Evolutionary conservation across 75 land plant genomes (phyloP).

Genomic region (Adiantum capillusveneris): DNA sequence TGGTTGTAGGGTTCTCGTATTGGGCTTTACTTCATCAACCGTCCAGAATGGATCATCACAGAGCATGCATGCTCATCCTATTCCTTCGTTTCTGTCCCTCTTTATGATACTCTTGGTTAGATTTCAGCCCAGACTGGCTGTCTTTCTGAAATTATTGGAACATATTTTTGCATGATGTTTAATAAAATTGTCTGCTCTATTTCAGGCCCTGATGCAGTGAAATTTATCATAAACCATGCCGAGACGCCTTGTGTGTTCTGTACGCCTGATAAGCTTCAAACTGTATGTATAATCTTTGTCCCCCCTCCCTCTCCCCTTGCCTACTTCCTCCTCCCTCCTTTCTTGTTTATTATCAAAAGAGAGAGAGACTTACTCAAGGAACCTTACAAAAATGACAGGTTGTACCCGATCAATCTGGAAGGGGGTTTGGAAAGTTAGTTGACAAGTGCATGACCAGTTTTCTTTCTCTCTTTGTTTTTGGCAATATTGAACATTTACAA

Average conservation of each 20-base stretch:
- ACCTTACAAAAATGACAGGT: too few species aligned
- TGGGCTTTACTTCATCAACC: slow-evolving; percentile 88
- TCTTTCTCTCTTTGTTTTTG: too few species aligned
- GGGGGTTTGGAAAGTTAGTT: too few species aligned
- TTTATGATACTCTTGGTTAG: slow-evolving; percentile 95
- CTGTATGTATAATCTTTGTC: slow-evolving; percentile 53
- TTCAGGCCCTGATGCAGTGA: slow-evolving; percentile 98
- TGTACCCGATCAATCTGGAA: too few species aligned
- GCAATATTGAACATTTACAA: too few species aligned
- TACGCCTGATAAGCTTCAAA: slow-evolving; percentile 72
- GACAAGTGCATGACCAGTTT: too few species aligned
- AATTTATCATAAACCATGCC: slow-evolving; percentile 84
- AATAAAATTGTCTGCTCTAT: slow-evolving; percentile 8
- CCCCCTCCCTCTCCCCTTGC: slow-evolving; percentile 1
- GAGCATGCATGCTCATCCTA: slow-evolving; percentile 96
- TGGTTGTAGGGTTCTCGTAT: slow-evolving; percentile 74
- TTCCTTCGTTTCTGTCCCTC: slow-evolving; percentile 88
- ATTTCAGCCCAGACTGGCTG: not conserved
- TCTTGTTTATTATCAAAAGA: too few species aligned
- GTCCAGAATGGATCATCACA: slow-evolving; percentile 93
- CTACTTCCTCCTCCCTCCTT: too few species aligned
- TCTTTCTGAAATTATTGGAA: not conserved
- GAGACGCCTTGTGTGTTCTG: slow-evolving; percentile 75
- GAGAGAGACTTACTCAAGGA: too few species aligned
- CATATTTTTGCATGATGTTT: not conserved